Percentiles rank a stretch among this genome's conserved stretches.
Conservation (phyloP, 495 filamentous ascomycete genomes). For the Podospora didyma region DNA sequence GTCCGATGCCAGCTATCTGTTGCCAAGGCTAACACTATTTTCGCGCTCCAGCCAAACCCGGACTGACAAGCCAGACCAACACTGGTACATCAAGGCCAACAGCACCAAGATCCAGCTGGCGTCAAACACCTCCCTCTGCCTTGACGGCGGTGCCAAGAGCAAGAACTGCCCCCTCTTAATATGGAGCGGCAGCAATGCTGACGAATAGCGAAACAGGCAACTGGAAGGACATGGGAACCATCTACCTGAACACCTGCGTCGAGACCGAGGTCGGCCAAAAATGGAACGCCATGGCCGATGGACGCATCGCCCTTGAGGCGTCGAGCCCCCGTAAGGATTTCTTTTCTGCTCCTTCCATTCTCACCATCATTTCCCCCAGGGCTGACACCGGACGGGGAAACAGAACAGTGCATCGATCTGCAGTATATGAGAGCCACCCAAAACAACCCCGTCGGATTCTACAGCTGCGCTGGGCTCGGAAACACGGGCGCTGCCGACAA, state of each 20-base stretch:
- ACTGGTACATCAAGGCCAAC: constrained; percentile 45
- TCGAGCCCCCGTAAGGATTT: constrained; percentile 44
- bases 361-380: too few relatives aligned
- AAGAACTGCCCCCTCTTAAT: too few relatives aligned
- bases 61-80: constrained; percentile 39
- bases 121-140: constrained; percentile 36
- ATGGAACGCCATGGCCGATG: constrained; percentile 45
- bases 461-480: constrained; percentile 45
- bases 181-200: too few relatives aligned
- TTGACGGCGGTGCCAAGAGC: constrained; percentile 48
- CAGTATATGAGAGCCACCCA: constrained; percentile 47
- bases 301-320: constrained; percentile 41
- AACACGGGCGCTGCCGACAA: constrained; percentile 48
- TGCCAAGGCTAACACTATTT: too few relatives aligned
- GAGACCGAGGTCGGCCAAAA: constrained; percentile 39
- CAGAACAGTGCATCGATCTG: constrained; percentile 50
- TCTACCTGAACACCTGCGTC: constrained; percentile 40
- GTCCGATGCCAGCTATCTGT: too few relatives aligned
- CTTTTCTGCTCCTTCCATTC: too few relatives aligned
- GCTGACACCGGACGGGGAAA: too few relatives aligned
- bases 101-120: constrained; percentile 43
- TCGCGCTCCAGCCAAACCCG: constrained; percentile 33
- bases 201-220: constrained; percentile 26
- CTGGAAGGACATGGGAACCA: constrained; percentile 51
- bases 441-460: constrained; percentile 51